Base-by-base conservation (phyloP, 2,329 filamentous ascomycete species). In the Arthrobotrys sinensis region DNA sequence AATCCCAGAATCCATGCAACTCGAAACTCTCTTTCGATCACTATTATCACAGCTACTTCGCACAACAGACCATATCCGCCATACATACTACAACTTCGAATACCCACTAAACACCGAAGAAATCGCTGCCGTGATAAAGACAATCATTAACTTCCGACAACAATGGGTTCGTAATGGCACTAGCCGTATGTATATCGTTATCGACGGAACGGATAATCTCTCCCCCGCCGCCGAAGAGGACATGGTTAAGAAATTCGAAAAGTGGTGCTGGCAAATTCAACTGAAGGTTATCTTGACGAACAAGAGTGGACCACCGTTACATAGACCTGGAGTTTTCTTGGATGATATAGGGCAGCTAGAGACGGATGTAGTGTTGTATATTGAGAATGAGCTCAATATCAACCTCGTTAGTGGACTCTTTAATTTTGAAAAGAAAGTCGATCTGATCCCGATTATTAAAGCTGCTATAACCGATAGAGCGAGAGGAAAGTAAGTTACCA, bases 1-100 rank as follows among this genome's bases (percentile, higher is more conserved):
- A 11, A 53, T 66, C 19, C 63, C 63, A 40, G 63, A 66, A 8
- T 66, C 63, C 3, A n/a, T 66, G 46, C 63, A 53, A 34, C n/a
- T 66, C 4, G 63, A 66, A 66, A 53, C 63, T 2, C n/a, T 66
- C 3, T 28, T 53, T 1, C 28, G 63, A n/a, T 50, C 63, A 14
- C 24, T 66, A 3, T 10, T 66, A 50, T 40, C 19, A 12, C 63
- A 66, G 16, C 14, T 66, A n/a, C 34, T 66, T 2, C 43, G 46
- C 7, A 66, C 46, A 0, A 66, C 63, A n/a, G 34, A 40, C 14
- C 28, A 66, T 11, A 53, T 53, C 21, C 12, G 40, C 1, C 46
- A 66, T 32, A 12, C 53, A 36, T 66, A 66, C 19, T 32, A 43
- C 21, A 40, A 8, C 32, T 66, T 66, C 21, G 63, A 66, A 36